Conservation (phyloP, 164 flowering plant genomes). For the Kalanchoe fedtschenkoi region DNA sequence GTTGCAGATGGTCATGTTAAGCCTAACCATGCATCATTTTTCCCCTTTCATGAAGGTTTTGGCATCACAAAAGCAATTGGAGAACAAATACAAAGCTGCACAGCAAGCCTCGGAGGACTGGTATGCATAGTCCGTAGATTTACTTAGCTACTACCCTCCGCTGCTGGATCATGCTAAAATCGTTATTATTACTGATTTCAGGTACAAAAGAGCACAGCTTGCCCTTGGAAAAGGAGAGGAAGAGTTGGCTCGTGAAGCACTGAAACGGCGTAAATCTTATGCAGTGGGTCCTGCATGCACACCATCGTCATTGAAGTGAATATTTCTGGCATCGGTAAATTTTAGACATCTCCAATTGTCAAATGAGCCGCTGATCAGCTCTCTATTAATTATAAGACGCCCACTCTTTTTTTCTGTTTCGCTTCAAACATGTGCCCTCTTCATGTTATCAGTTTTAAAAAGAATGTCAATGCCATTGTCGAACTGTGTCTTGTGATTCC, state of each 20-base stretch:
- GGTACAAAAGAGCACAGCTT: conserved; percentile 69
- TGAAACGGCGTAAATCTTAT: conserved; percentile 64
- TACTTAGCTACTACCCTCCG: neutral
- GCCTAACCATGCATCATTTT: too few relatives aligned
- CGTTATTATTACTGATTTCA: conserved; percentile 8
- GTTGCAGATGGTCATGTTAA: too few relatives aligned
- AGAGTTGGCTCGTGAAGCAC: too few relatives aligned
- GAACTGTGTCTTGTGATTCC: too few relatives aligned
- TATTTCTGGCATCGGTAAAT: neutral
- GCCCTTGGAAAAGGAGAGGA: conserved; percentile 75
- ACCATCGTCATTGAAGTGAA: too few relatives aligned
- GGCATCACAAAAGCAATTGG: conserved; percentile 83
- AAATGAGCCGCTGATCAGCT: too few relatives aligned
- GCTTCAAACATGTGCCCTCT: too few relatives aligned
- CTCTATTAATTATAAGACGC: too few relatives aligned
- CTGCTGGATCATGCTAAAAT: neutral
- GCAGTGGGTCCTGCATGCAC: conserved; percentile 59
- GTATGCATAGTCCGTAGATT: conserved; percentile 20
- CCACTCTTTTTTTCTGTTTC: too few relatives aligned
- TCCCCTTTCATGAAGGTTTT: conserved; percentile 55
- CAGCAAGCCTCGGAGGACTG: conserved; percentile 84
- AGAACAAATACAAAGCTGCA: conserved; percentile 77
- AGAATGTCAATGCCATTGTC: too few relatives aligned
- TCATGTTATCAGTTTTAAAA: too few relatives aligned
- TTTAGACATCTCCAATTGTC: neutral